Evolutionary conservation across 1,284 basidiomycete genomes (phyloP).

Genomic region (Malassezia sympodialis): DNA sequence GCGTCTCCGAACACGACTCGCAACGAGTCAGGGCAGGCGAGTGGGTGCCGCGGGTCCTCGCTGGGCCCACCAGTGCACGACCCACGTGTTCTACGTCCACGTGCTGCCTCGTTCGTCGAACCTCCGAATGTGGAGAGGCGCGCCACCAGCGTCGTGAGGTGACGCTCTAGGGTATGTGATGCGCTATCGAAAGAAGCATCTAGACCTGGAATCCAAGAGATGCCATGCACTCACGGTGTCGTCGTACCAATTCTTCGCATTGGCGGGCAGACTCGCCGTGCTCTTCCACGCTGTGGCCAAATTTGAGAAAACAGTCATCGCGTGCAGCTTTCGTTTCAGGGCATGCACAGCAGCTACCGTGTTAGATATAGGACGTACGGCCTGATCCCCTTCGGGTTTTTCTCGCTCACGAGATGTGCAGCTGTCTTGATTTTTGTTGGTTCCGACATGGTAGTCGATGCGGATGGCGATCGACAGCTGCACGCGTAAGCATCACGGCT

Average conservation of each 20-base stretch:
- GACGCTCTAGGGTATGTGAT: neutral
- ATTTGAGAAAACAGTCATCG: constrained; percentile 82
- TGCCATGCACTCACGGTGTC: constrained; percentile 82
- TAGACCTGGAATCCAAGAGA: constrained; percentile 50
- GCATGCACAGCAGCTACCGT: constrained; percentile 72
- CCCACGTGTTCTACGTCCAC: neutral
- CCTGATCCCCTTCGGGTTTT: constrained; percentile 81
- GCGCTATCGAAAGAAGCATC: neutral
- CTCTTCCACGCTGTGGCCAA: constrained; percentile 55
- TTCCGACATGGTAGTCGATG: neutral
- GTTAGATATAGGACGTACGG: constrained; percentile 58
- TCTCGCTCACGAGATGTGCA: constrained; percentile 39
- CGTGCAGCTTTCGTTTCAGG: constrained; percentile 80
- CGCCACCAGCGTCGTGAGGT: neutral
- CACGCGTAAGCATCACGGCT: neutral
- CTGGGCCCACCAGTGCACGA: neutral
- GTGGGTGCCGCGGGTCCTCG: neutral
- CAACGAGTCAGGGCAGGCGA: neutral
- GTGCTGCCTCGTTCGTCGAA: neutral
- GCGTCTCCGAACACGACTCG: neutral
- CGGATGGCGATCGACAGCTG: neutral
- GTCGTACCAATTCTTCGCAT: constrained; percentile 68
- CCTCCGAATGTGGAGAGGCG: neutral
- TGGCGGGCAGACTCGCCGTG: constrained; percentile 59
- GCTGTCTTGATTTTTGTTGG: constrained; percentile 12